Evolutionary conservation across 2,329 filamentous ascomycete species (phyloP), one percentile per base, ranked within the genome.

Genomic region (Aspergillus fructus): DNA sequence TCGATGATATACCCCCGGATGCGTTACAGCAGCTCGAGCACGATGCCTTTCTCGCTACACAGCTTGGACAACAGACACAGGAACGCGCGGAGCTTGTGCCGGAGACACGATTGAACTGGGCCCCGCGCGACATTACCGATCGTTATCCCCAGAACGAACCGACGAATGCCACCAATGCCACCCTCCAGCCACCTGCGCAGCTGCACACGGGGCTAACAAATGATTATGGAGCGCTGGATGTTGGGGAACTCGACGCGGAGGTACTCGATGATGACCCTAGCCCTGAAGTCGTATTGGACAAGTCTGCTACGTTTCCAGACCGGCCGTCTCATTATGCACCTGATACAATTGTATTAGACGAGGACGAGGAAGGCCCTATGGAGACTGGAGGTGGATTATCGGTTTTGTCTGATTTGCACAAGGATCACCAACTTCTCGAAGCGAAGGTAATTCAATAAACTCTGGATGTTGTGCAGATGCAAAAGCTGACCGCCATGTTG

Each of bases 1-100:
- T 78, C 64, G 78, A 79, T 58, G 73, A 73, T 56, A 69, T 80
- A 53, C 74, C 77, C 45, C 68, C 74, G 27, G 68, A 75, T 53
- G 74, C 76, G 19, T 65, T 78, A 49, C 68, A 76, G 58, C 70
- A 78, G 62, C 68, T 81, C 41, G 78, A 80, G 62, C 71, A 79
- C 57, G 68, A 74, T 65, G 78, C 78, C n/a, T 72, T 72, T 52
- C 69, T 69, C 58, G 76, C 76, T n/a, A 78, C 75, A 2, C 78
- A 78, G 62, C 67, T 62, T 17, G 62, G 73, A 47, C 68, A 66
- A 19, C 62, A 64, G 30, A 62, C 66, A 34, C 59, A 58, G 53
- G 54, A 30, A 30, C 8, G 27, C 27, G 9, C 27, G 27, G 27
- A 30, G 27, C 27, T 49, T 40, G 37, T 60, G 30, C 52, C 50